These are phyloP conservation scores for Fusarium anthophilum DNA, from an alignment of 2,329 filamentous ascomycete species.

Conservation along the genomic window DNA sequence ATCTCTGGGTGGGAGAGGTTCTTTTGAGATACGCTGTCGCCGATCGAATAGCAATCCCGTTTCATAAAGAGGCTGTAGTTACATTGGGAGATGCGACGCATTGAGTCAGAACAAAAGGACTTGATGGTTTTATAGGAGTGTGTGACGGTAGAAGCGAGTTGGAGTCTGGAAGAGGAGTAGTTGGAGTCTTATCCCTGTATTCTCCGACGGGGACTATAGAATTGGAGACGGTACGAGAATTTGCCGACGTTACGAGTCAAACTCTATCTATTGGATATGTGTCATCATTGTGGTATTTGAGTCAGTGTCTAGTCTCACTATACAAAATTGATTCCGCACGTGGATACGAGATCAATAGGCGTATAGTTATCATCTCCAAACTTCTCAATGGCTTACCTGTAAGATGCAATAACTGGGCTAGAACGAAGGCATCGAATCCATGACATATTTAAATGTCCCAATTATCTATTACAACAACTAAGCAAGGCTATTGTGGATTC, in stretches of 20 bases:
- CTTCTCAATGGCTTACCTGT: background rate
- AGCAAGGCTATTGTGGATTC: background rate
- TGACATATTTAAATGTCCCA: background rate
- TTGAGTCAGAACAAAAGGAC: background rate
- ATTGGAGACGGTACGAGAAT: background rate
- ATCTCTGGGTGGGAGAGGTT: background rate
- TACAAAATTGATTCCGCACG: accelerated
- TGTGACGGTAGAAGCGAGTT: background rate
- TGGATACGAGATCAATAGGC: background rate
- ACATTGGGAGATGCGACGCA: background rate
- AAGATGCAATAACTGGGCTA: background rate
- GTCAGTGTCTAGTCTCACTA: background rate
- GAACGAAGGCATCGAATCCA: background rate
- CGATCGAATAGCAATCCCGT: background rate
- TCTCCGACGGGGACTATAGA: background rate
- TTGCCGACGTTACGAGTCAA: background rate
- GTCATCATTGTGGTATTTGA: background rate
- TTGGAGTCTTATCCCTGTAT: background rate
- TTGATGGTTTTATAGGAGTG: background rate
- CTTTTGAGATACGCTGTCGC: background rate
- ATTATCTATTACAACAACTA: background rate
- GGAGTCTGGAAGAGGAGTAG: background rate
- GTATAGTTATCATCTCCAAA: background rate
- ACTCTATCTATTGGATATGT: background rate
- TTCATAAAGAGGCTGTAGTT: background rate